phyloP scores from a whole-genome alignment of 306 rosid genomes.

The Vigna unguiculata region DNA sequence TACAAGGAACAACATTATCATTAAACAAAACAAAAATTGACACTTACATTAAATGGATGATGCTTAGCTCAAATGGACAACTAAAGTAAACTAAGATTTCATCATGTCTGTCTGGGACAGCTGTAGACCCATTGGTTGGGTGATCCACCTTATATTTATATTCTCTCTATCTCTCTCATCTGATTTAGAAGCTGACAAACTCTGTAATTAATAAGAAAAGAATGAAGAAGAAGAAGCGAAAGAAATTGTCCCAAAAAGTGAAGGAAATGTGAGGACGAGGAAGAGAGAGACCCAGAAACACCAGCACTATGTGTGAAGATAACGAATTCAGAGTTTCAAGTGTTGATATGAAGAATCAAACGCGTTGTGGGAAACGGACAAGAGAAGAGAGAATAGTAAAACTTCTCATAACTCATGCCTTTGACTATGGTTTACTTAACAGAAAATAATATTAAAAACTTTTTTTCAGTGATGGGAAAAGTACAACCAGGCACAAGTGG shows the following conservation, averaged over 20 bases:
- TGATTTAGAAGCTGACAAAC: constrained; percentile 23
- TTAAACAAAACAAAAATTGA: constrained; percentile 48
- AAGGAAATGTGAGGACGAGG: constrained; percentile 6
- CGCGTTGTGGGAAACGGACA: background rate
- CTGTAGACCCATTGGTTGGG: constrained; percentile 44
- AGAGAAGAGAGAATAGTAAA: background rate
- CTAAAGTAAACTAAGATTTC: constrained; percentile 36
- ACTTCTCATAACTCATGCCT: constrained; percentile 3
- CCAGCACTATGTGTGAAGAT: constrained; percentile 61
- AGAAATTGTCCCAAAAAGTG: constrained; percentile 34
- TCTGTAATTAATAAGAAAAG: background rate
- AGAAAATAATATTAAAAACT: background rate
- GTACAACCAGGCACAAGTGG: background rate
- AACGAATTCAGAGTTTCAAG: constrained; percentile 35
- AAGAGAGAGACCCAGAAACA: constrained; percentile 33
- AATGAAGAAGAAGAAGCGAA: background rate
- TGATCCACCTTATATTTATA: constrained; percentile 3
- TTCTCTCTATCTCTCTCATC: constrained; percentile 6
- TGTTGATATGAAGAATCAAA: background rate
- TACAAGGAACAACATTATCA: constrained; percentile 23
- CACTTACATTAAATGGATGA: constrained; percentile 33
- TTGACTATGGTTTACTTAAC: constrained; percentile 7
- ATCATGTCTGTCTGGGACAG: constrained; percentile 42
- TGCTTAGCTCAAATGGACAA: constrained; percentile 50
- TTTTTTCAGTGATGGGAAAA: background rate